Evolutionary conservation across 371 early-diverging fungal species (phyloP).

Genomic region (Apophysomyces trapeziformis): DNA sequence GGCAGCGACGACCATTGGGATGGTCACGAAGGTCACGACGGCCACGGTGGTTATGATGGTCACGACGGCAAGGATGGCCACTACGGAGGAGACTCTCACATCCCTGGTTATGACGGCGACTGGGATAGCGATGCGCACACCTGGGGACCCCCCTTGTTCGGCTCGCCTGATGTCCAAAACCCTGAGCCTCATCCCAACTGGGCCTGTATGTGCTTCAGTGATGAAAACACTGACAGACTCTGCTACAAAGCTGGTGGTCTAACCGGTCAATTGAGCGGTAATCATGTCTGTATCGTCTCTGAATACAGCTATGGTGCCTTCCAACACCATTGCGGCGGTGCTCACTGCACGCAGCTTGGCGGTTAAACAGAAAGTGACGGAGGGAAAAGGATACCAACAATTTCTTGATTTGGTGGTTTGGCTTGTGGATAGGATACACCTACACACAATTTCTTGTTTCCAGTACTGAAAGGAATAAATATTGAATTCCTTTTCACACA

Average conservation of each 20-base stretch:
- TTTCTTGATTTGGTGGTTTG: too few species aligned
- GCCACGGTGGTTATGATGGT: neutral
- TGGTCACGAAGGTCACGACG: neutral
- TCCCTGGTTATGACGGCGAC: neutral
- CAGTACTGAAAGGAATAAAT: too few species aligned
- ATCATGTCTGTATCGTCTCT: slow-evolving; percentile 7
- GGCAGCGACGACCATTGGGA: neutral
- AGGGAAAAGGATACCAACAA: too few species aligned
- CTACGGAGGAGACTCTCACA: neutral
- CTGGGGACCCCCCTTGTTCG: neutral
- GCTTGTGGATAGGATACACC: too few species aligned
- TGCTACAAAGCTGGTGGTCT: neutral
- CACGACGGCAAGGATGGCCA: neutral
- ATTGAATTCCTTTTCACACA: too few species aligned
- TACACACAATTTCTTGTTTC: too few species aligned
- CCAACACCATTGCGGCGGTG: neutral
- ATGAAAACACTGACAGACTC: slow-evolving; percentile 2
- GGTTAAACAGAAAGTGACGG: neutral
- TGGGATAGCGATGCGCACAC: neutral
- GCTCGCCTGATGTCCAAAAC: neutral
- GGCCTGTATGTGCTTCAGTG: slow-evolving; percentile 5
- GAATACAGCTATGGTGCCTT: slow-evolving; percentile 6
- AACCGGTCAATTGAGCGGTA: neutral
- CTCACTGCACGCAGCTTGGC: neutral
- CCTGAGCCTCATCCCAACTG: neutral